Conservation (phyloP, 192 early-diverging fungal species). For the Dissophora globulifera region DNA sequence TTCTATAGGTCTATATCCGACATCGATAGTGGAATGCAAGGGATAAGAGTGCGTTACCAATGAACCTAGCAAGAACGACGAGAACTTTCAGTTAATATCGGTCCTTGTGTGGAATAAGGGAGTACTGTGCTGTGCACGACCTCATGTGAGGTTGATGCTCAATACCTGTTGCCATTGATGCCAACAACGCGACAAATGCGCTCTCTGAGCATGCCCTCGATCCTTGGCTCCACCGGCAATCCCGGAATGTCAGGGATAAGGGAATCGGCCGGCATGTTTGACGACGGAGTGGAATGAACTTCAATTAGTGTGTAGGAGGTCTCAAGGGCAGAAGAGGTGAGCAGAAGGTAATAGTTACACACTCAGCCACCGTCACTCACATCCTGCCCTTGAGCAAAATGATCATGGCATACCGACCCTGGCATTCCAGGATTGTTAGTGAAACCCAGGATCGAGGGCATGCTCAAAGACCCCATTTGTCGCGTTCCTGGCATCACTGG, state of each 20-base stretch:
- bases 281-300: neutral
- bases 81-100: too few relatives aligned
- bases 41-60: too few relatives aligned
- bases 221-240: slow-evolving; percentile 22
- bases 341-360: too few relatives aligned
- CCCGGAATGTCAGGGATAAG: slow-evolving; percentile 48
- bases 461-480: slow-evolving; percentile 4
- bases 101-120: too few relatives aligned
- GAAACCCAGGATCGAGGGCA: slow-evolving; percentile 19
- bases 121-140: too few relatives aligned
- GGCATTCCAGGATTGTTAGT: slow-evolving; percentile 4
- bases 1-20: too few relatives aligned
- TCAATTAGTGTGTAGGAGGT: too few relatives aligned
- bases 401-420: too few relatives aligned
- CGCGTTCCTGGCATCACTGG: slow-evolving; percentile 25
- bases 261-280: slow-evolving; percentile 49
- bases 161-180: slow-evolving; percentile 37
- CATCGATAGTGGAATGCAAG: too few relatives aligned
- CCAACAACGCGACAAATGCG: slow-evolving; percentile 34
- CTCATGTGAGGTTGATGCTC: neutral
- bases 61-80: slow-evolving; percentile 16
- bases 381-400: too few relatives aligned
- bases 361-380: too few relatives aligned
- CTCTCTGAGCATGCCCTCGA: slow-evolving; percentile 28
- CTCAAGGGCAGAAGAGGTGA: neutral